Base-by-base conservation (phyloP, 2,329 filamentous ascomycete species). In the Clonostachys byssicola region DNA sequence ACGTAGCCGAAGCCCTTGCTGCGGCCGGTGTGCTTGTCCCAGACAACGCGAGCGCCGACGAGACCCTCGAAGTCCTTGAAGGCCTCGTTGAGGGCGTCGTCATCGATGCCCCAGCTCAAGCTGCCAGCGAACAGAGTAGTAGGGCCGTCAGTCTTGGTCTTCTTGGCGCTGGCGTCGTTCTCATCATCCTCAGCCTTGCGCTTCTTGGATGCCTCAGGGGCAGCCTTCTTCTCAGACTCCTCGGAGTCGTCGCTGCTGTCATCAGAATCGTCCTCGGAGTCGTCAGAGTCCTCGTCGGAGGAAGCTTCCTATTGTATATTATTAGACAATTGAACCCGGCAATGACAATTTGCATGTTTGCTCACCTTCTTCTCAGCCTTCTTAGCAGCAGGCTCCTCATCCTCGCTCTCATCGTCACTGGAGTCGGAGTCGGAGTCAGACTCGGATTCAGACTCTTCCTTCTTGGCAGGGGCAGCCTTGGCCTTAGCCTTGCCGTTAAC, bases 1-100 rank as follows among this genome's bases (percentile, higher is more conserved):
- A 96, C 88, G 65, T 96, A 96, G 51, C 92, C 92, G 68, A 95
- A 96, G 55, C 89, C 92, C 73, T 91, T 91, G 69, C 91, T 92
- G 63, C 89, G 86, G 60, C 89, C 88, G 61, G 77, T 80, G 47
- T 85, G 82, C 66, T 86, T 86, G 73, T 95, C 89, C 58, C 84
- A 92, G 66, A 96, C 88, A 62, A 96, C 84, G 58, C 89, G 86
- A 54, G 85, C 86, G 59, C 82, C 80, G 55, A 75, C 72, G 48
- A 95, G 77, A 61, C 86, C 86, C 53, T 85, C 86, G 60, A 86
- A 92, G 52, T 80, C 72, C 74, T 91, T 81, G 73, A 96, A 96
- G 66, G 92, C 87, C 59, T 86, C 80, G 56, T 80, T 78, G 54
- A 96, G 83, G 72, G 81, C 82, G 54, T 91, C 83, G 68, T 96